Base-by-base conservation (phyloP, 345 rosid genomes). In the Eucalyptus fibrosa region DNA sequence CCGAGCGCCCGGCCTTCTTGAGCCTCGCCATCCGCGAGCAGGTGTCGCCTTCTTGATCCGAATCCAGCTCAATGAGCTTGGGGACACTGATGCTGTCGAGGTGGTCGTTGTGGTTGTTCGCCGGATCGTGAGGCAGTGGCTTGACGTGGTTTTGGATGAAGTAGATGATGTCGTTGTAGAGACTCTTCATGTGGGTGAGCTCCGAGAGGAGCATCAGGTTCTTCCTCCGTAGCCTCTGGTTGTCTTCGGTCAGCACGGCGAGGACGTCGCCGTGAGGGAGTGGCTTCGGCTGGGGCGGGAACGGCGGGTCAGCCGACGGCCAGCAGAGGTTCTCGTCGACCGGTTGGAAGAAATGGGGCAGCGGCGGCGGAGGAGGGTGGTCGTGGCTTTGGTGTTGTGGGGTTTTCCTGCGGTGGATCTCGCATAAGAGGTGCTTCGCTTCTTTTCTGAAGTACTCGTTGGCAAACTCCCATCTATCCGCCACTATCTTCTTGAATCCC, bases 381-480 rank as follows among this genome's bases (percentile, higher is more conserved):
- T 88, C 77, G 3, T 91, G 91, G 2, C 92, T 88, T 6, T 92
- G 94, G 50, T 90, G 91, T 24, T 92, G 95, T 6, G 92, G 60
- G 51, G 90, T 90, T 91, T 94, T 95, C 59, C 96, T 89, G 86
- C 97, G 92, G 62, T 94, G 97, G 90, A 95, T 95, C 60, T 95
- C 93, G 8, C 91, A 93, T 37, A 95, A 87, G 86, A 95, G 91
- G 67, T 95, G 95, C 89, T 94, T 94, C 49, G 89, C 94, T 34
- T 95, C 97, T 92, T 92, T 94, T 87, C 90, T 93, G 92, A 95
- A 95, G 89, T 87, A 88, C 47, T 94, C 95, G 77, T 95, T 95
- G 2, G 94, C 96, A 88, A 95, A 95, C 92, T 95, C 97, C 97
- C 97, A 95, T 92, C 96, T 92, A 34, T 94, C 95, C 24, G 96